phyloP scores from a whole-genome alignment of 257 asterid genomes.

The Solanum ossicruentum region DNA sequence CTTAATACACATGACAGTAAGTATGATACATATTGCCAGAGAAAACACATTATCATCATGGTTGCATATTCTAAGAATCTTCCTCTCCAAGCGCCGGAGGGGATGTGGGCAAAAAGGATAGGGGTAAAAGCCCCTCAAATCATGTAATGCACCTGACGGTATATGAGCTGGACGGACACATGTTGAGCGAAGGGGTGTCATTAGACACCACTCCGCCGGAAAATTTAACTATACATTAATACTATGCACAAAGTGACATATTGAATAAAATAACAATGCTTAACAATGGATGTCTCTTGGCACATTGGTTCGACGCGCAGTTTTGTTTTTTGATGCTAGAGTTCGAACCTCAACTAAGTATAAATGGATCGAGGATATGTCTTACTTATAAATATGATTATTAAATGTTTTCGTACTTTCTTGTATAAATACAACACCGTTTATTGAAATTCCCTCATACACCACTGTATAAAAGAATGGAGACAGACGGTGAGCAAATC shows the following conservation, averaged over 20 bases:
- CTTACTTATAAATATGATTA: background rate
- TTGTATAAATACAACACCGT: too few relatives aligned
- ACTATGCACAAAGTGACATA: background rate
- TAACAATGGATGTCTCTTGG: background rate
- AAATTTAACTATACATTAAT: background rate
- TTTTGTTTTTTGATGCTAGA: too few relatives aligned
- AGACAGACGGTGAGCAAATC: background rate
- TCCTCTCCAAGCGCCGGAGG: background rate
- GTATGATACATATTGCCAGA: background rate
- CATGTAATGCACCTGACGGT: background rate
- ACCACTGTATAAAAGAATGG: background rate
- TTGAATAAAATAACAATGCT: background rate
- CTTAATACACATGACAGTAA: background rate
- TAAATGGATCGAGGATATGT: background rate
- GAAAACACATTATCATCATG: background rate
- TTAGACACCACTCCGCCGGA: background rate
- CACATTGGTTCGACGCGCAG: too few relatives aligned
- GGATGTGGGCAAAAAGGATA: background rate
- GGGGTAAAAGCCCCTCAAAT: background rate
- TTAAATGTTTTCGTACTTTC: too few relatives aligned
- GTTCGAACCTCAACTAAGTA: too few relatives aligned
- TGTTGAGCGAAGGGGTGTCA: background rate
- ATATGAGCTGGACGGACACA: background rate
- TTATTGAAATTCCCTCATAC: too few relatives aligned
- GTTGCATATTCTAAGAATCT: background rate